These are phyloP conservation scores for Erodium trifolium DNA, from an alignment of 441 rosid species.

Conservation along the genomic window DNA sequence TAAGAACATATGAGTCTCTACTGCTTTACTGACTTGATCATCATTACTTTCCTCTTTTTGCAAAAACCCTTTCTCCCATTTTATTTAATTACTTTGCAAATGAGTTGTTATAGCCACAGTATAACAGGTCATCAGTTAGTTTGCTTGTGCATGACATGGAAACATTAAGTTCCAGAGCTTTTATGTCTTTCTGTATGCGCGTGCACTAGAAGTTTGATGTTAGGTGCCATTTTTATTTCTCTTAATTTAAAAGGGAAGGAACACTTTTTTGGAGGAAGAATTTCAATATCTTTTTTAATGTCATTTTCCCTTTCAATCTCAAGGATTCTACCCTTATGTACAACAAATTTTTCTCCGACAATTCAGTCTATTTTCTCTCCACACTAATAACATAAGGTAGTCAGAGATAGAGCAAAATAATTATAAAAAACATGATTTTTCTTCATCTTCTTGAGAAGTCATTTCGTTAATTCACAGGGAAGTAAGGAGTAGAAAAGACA, in stretches of 20 bases:
- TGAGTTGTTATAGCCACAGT: not conserved
- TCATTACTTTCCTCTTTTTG: slow-evolving; percentile 1
- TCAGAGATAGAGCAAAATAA: not conserved
- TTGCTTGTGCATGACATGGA: not conserved
- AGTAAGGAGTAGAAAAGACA: not conserved
- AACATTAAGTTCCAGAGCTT: not conserved
- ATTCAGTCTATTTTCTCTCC: not conserved
- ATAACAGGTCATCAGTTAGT: slow-evolving; percentile 6
- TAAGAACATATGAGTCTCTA: slow-evolving; percentile 30
- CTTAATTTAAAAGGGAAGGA: not conserved
- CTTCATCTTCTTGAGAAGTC: not conserved
- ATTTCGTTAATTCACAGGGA: not conserved
- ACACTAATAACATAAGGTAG: not conserved
- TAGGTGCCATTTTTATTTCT: slow-evolving; percentile 2
- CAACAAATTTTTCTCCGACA: not conserved
- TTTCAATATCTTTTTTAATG: not conserved
- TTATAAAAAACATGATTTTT: not conserved
- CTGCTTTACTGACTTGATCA: not conserved
- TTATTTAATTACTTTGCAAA: not conserved
- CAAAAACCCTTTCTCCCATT: not conserved
- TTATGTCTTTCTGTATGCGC: not conserved
- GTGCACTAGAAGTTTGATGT: not conserved
- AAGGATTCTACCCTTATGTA: not conserved
- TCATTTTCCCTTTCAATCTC: too few relatives aligned
- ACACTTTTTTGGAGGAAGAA: not conserved